Conservation (phyloP, 306 rosid species). For the Biancaea sappan region DNA sequence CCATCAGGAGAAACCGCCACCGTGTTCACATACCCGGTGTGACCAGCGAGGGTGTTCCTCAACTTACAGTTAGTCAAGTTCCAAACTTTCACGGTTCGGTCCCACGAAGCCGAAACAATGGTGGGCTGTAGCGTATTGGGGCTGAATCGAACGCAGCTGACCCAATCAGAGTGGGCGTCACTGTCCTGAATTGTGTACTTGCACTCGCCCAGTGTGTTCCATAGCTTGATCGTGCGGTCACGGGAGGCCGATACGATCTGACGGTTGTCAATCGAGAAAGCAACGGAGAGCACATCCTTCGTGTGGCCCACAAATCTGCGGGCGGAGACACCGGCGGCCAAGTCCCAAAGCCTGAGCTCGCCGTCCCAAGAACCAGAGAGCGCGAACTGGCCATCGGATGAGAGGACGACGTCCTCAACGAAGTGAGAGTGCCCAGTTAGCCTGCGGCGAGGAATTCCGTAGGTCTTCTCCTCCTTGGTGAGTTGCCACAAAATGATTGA, state of each 20-base stretch:
- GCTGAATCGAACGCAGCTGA: conserved; percentile 84
- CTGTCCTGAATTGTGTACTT: conserved; percentile 84
- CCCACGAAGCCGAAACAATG: conserved; percentile 85
- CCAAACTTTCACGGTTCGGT: conserved; percentile 74
- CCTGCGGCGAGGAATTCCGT: conserved; percentile 94
- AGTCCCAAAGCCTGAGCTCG: conserved; percentile 99
- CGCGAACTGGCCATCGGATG: conserved; percentile 97
- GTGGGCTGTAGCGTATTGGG: conserved; percentile 75
- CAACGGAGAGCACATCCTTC: conserved; percentile 91
- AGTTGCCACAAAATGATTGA: conserved; percentile 89
- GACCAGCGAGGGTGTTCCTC: conserved; percentile 61
- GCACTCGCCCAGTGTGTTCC: conserved; percentile 98
- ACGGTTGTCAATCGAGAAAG: conserved; percentile 93
- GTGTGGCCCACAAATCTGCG: conserved; percentile 96
- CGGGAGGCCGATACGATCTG: conserved; percentile 99
- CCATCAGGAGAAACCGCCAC: conserved; percentile 87
- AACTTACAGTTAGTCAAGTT: conserved; percentile 73
- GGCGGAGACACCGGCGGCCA: conserved; percentile 73
- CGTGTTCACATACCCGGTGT: conserved; percentile 67
- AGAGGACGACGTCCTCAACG: conserved; percentile 90
- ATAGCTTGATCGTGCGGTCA: conserved; percentile 91
- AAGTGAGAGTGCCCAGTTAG: conserved; percentile 92
- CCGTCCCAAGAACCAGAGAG: conserved; percentile 99
- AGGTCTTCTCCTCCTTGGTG: conserved; percentile 85
- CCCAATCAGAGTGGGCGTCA: conserved; percentile 90